A percentile compares a stretch with the other conserved stretches of the same genome.
Conservation (phyloP, 768 basidiomycete species). For the Suillus decipiens region DNA sequence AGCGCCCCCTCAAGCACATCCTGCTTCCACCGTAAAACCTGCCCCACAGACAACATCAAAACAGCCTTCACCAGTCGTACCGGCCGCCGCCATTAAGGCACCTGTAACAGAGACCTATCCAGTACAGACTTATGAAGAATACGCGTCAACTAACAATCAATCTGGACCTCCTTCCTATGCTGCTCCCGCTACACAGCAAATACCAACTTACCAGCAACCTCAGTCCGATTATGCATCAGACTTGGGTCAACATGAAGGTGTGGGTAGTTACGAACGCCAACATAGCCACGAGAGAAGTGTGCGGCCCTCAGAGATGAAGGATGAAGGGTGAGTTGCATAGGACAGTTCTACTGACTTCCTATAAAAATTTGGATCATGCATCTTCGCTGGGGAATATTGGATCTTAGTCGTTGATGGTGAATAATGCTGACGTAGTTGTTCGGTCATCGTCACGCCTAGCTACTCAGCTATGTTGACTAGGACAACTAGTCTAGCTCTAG, state of each 20-base stretch:
- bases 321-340: conserved; percentile 86
- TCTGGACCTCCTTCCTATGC: conserved; percentile 37
- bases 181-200: conserved; percentile 60
- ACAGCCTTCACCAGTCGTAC: conserved; percentile 15
- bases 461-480: conserved; percentile 62
- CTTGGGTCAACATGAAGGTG: conserved; percentile 26
- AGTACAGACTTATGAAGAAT: conserved; percentile 22
- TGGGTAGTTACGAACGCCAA: conserved; percentile 43
- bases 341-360: not conserved
- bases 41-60: conserved; percentile 23
- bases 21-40: conserved; percentile 21
- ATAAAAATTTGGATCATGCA: conserved; percentile 5
- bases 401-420: conserved; percentile 29
- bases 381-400: conserved; percentile 25
- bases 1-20: conserved; percentile 22
- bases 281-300: conserved; percentile 62
- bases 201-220: conserved; percentile 77
- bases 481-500: conserved; percentile 70
- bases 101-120: conserved; percentile 15
- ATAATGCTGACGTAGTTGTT: conserved; percentile 42
- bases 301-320: conserved; percentile 91
- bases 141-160: conserved; percentile 10
- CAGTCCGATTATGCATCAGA: conserved; percentile 48
- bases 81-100: conserved; percentile 14
- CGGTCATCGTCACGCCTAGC: conserved; percentile 42